Percentiles rank a stretch among this genome's conserved stretches.
phyloP scores from a whole-genome alignment of 2,329 filamentous ascomycete species.

The Penicillium sp. region DNA sequence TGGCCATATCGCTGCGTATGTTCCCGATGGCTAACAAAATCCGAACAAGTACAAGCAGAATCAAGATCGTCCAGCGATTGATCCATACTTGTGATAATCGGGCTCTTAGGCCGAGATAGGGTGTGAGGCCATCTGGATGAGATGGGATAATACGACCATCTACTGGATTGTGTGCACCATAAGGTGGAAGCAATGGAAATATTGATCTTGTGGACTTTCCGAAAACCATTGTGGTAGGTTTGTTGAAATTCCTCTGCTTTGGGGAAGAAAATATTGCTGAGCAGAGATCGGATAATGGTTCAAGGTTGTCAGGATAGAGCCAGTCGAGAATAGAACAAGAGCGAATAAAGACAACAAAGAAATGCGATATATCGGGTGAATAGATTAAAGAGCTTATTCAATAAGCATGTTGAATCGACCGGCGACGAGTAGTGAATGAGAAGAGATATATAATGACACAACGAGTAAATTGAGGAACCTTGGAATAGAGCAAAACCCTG shows the following conservation, averaged over 20 bases:
- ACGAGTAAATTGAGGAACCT: background rate
- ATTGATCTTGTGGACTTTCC: slow-evolving; percentile 32
- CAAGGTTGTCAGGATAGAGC: background rate
- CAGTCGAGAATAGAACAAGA: background rate
- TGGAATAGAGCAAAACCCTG: background rate
- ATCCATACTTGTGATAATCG: slow-evolving; percentile 95
- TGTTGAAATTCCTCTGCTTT: background rate
- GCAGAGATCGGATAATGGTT: background rate
- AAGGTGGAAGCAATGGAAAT: slow-evolving; percentile 42
- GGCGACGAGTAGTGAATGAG: background rate
- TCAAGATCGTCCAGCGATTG: slow-evolving; percentile 92
- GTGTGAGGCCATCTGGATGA: slow-evolving; percentile 72
- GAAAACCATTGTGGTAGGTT: slow-evolving; percentile 30
- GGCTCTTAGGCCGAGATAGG: slow-evolving; percentile 86
- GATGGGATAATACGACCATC: slow-evolving; percentile 57
- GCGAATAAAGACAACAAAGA: background rate
- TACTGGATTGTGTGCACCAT: slow-evolving; percentile 40
- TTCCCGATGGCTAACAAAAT: slow-evolving; percentile 73
- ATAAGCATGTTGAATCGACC: slow-evolving; percentile 5
- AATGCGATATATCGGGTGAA: background rate
- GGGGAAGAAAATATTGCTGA: background rate
- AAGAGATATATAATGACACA: background rate
- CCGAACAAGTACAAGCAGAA: slow-evolving; percentile 80
- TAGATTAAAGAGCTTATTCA: background rate
- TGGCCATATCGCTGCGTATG: slow-evolving; percentile 71